Base-by-base conservation (phyloP, 2,329 filamentous ascomycete species). In the Diaporthe ilicicola region DNA sequence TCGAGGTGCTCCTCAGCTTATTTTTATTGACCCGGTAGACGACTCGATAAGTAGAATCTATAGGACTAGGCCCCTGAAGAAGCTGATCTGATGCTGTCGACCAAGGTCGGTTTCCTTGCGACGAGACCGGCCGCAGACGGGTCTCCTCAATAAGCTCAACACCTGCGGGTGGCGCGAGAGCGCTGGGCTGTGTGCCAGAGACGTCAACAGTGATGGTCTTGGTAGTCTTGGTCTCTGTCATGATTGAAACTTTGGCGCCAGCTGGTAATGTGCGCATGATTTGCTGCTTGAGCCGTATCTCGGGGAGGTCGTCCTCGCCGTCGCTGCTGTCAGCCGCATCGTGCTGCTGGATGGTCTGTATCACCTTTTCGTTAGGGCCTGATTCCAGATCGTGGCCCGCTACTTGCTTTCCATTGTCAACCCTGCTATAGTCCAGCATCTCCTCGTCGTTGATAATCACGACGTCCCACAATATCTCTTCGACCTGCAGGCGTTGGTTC, bases 171-270 rank as follows among this genome's bases (percentile, higher is more conserved):
- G 88, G 86, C 1, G 86, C 81, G 2, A 91, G 79, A 1, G 85
- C 82, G 3, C 87, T 82, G 6, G 85, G 82, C 24, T 84, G 81
- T 5, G 85, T 81, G 0, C 88, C 88, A 17, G 85, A 85, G 46
- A 92, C 85, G 67, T 92, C 89, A 3, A 92, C 89, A 0, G 90
- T 91, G 74, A 92, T 89, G 17, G 84, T 91, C 73, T 91, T 90
- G 9, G 86, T 89, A 1, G 87, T 90, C 1, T 85, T 85, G 0
- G 89, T 88, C 3, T 87, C 86, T 7, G 88, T 90, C 0, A 86
- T 87, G 46, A 91, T 88, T 10, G 88, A 88, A 7, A 91, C 86
- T n/a, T 85, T 85, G 0, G 89, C 86, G 54, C 88, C 85, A 0
- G 85, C 78, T 1, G 89, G 85, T 5, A 91, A 78, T 0, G 90